Evolutionary conservation across 2,329 filamentous ascomycete genomes (phyloP).

Genomic region (Cordyceps cateniannulata): DNA sequence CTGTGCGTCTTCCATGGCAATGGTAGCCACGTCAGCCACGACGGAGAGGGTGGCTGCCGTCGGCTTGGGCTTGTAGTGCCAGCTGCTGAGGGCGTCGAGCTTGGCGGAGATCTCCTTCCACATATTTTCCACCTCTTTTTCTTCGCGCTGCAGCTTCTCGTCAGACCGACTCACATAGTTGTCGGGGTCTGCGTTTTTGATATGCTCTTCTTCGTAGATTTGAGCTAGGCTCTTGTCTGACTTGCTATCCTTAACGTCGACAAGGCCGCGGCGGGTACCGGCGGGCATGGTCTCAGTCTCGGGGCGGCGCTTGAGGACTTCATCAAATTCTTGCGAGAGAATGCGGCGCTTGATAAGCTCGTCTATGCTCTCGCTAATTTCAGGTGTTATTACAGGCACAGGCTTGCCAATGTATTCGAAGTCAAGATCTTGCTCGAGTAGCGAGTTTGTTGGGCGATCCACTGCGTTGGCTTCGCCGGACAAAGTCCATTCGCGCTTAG

Average conservation of each 20-base stretch:
- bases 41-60: constrained; percentile 76
- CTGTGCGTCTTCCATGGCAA: constrained; percentile 92
- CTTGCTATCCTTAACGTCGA: constrained; percentile 83
- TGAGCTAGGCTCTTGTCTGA: constrained; percentile 83
- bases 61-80: constrained; percentile 91
- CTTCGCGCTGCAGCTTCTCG: constrained; percentile 74
- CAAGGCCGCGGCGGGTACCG: constrained; percentile 60
- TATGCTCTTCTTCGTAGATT: constrained; percentile 88
- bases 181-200: constrained; percentile 68
- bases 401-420: constrained; percentile 95
- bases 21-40: constrained; percentile 82
- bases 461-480: constrained; percentile 78
- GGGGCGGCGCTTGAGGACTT: constrained; percentile 75
- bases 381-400: constrained; percentile 85
- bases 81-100: constrained; percentile 84
- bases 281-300: constrained; percentile 59
- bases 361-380: constrained; percentile 86
- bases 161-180: constrained; percentile 75
- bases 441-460: constrained; percentile 81
- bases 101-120: constrained; percentile 77
- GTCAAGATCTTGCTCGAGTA: constrained; percentile 90
- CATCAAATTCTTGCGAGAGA: constrained; percentile 83
- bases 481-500: constrained; percentile 85
- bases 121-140: constrained; percentile 72
- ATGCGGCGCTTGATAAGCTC: constrained; percentile 92